A percentile compares a stretch with the other conserved stretches of the same genome.
Evolutionary conservation across 2,329 filamentous ascomycete species (phyloP).

Genomic region (Dothistroma septosporum): DNA sequence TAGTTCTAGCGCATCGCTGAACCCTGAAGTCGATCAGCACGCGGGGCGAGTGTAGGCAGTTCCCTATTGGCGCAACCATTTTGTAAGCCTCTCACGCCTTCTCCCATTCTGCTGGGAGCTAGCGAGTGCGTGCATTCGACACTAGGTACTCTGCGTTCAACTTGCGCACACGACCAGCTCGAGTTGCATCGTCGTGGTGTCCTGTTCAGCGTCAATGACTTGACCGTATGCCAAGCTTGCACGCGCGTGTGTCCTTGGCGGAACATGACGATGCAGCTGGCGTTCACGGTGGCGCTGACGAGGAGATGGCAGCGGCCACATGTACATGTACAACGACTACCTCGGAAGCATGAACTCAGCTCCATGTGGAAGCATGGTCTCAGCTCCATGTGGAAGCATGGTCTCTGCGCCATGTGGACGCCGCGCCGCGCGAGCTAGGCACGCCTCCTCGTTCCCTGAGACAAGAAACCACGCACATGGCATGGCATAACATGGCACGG

Average conservation of each 20-base stretch:
- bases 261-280: too few relatives aligned
- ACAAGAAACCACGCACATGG: neutral
- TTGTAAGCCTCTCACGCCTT: neutral
- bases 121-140: neutral
- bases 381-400: neutral
- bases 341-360: neutral
- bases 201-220: too few relatives aligned
- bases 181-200: too few relatives aligned
- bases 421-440: neutral
- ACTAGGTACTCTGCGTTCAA: neutral
- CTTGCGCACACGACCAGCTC: too few relatives aligned
- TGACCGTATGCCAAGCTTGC: too few relatives aligned
- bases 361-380: neutral
- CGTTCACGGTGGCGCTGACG: too few relatives aligned
- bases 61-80: neutral
- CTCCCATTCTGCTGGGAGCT: neutral
- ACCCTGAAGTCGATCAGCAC: neutral
- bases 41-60: neutral
- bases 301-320: neutral
- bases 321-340: neutral
- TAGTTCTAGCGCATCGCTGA: neutral
- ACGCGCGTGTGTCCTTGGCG: too few relatives aligned
- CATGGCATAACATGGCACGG: neutral
- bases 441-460: neutral
- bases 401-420: neutral